Evolutionary conservation across 2,329 filamentous ascomycete genomes (phyloP).

Genomic region (Cordyceps sp.): DNA sequence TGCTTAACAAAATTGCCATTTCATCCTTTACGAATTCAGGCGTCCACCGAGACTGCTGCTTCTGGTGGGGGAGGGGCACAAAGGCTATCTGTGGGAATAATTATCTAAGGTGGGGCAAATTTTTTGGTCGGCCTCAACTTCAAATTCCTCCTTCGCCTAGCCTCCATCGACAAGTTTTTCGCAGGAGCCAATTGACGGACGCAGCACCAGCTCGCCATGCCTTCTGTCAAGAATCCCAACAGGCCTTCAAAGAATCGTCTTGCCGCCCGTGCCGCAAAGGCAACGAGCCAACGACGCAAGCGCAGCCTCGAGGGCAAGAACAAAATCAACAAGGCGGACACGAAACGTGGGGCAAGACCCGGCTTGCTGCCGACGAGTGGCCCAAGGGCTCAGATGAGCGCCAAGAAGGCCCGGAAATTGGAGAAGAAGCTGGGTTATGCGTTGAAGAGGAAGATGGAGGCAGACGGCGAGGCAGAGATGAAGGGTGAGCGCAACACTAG

Average conservation of each 20-base stretch:
- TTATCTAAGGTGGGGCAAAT: too few species aligned
- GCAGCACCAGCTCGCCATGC: conserved; percentile 19
- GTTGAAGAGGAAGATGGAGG: conserved; percentile 32
- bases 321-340: conserved; percentile 24
- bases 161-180: too few species aligned
- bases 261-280: conserved; percentile 25
- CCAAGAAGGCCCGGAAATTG: conserved; percentile 39
- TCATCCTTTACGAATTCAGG: too few species aligned
- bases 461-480: conserved; percentile 31
- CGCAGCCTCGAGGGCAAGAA: conserved; percentile 18
- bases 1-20: too few species aligned
- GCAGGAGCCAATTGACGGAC: background rate
- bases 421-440: conserved; percentile 36
- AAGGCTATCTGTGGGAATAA: too few species aligned
- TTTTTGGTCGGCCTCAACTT: too few species aligned
- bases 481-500: conserved; percentile 18
- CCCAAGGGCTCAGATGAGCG: conserved; percentile 30
- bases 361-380: conserved; percentile 40
- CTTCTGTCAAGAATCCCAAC: conserved; percentile 43
- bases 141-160: too few species aligned
- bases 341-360: conserved; percentile 29
- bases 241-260: conserved; percentile 35
- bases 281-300: conserved; percentile 26
- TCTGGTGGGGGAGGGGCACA: too few species aligned
- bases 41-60: too few species aligned